A percentile compares a stretch with the other conserved stretches of the same genome.
Evolutionary conservation across 164 flowering plant genomes (phyloP).

Genomic region (Macadamia integrifolia): DNA sequence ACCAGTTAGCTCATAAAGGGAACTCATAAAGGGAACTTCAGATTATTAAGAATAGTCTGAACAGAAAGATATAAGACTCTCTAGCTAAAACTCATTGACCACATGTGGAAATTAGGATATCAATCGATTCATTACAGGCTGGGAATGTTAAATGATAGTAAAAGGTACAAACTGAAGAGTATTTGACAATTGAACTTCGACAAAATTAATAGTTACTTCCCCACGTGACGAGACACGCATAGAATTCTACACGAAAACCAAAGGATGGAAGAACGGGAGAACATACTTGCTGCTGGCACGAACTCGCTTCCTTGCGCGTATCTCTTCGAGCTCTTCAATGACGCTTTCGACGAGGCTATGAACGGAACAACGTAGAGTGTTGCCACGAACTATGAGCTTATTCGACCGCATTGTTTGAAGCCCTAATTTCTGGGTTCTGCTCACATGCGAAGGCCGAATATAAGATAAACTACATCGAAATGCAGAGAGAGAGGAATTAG

Average conservation of each 20-base stretch:
- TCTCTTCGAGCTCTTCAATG: conserved; percentile 24
- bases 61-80: neutral
- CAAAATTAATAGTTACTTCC: neutral
- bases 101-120: neutral
- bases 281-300: conserved; percentile 37
- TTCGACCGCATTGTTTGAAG: conserved; percentile 14
- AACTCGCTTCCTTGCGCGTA: conserved; percentile 15
- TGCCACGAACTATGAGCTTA: conserved; percentile 6
- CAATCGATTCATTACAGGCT: neutral
- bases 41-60: neutral
- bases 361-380: conserved; percentile 20
- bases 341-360: conserved; percentile 43
- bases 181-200: neutral
- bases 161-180: too few relatives aligned
- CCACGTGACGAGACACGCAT: neutral
- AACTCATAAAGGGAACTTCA: neutral
- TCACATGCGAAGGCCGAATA: conserved; percentile 11
- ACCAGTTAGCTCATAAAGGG: neutral
- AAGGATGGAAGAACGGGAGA: neutral
- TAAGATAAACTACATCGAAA: conserved; percentile 22
- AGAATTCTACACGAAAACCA: neutral
- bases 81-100: neutral
- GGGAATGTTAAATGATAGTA: neutral
- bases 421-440: conserved; percentile 13
- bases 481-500: conserved; percentile 28